A percentile compares a stretch with the other conserved stretches of the same genome.
phyloP scores from a whole-genome alignment of 2,329 filamentous ascomycete species.

The Apiospora sp. region DNA sequence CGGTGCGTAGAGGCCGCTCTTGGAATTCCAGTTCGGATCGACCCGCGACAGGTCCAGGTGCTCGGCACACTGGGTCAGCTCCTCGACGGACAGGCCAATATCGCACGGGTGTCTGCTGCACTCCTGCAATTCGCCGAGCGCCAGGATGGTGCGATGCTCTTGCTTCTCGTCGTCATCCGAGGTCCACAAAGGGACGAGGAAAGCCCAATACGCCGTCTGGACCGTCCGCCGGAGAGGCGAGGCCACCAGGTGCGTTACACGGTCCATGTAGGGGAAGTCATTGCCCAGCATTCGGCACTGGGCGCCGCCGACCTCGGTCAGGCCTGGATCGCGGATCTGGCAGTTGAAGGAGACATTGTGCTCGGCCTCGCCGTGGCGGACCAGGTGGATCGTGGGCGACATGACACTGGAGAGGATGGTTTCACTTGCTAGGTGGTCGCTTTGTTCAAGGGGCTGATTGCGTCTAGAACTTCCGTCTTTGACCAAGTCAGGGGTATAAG shows the following conservation, averaged over 20 bases:
- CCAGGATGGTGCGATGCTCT: slow-evolving; percentile 60
- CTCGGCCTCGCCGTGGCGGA: slow-evolving; percentile 77
- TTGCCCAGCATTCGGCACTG: slow-evolving; percentile 72
- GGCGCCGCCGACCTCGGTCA: slow-evolving; percentile 74
- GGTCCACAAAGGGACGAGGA: slow-evolving; percentile 48
- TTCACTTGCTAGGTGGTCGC: background rate
- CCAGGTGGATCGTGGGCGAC: slow-evolving; percentile 64
- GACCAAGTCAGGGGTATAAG: background rate
- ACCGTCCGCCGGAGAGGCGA: slow-evolving; percentile 82
- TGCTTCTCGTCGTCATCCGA: background rate
- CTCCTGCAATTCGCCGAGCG: slow-evolving; percentile 79
- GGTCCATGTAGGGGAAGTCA: slow-evolving; percentile 68
- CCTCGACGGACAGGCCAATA: slow-evolving; percentile 64
- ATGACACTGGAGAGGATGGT: slow-evolving; percentile 41
- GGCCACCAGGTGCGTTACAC: slow-evolving; percentile 72
- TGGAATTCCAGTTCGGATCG: slow-evolving; percentile 72
- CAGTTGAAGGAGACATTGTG: slow-evolving; percentile 79
- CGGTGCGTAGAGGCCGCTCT: slow-evolving; percentile 54
- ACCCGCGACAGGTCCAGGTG: slow-evolving; percentile 69
- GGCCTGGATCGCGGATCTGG: slow-evolving; percentile 72
- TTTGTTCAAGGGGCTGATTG: background rate
- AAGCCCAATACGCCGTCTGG: slow-evolving; percentile 74
- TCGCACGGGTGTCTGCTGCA: slow-evolving; percentile 76
- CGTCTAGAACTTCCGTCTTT: background rate
- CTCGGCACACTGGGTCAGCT: slow-evolving; percentile 66